Evolutionary conservation across 2,329 filamentous ascomycete genomes (phyloP).

Genomic region (Beauveria asiatica): DNA sequence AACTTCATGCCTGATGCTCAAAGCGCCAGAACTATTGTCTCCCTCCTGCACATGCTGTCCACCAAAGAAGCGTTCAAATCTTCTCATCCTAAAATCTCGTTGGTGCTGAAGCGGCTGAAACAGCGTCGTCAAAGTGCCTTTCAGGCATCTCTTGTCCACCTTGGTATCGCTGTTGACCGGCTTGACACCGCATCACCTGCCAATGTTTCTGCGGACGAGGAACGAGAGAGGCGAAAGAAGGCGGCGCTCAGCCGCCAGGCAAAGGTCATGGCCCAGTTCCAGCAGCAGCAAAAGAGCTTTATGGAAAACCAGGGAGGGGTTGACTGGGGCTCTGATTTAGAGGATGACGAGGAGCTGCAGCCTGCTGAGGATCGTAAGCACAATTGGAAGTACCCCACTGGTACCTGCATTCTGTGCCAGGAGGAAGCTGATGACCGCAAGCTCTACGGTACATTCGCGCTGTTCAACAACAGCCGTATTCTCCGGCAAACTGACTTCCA

Average conservation of each 20-base stretch:
- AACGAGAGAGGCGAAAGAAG: slow-evolving; percentile 78
- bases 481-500: slow-evolving; percentile 77
- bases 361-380: slow-evolving; percentile 55
- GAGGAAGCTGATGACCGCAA: slow-evolving; percentile 87
- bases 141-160: slow-evolving; percentile 53
- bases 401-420: slow-evolving; percentile 92
- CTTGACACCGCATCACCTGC: slow-evolving; percentile 80
- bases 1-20: slow-evolving; percentile 51
- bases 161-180: slow-evolving; percentile 64
- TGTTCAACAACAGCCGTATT: slow-evolving; percentile 78
- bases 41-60: slow-evolving; percentile 53
- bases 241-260: slow-evolving; percentile 84
- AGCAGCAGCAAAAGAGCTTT: slow-evolving; percentile 94
- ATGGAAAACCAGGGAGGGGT: slow-evolving; percentile 79
- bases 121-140: slow-evolving; percentile 72
- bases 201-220: slow-evolving; percentile 56
- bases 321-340: slow-evolving; percentile 75
- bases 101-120: slow-evolving; percentile 77
- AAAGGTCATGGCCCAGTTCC: slow-evolving; percentile 94
- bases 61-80: slow-evolving; percentile 68
- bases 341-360: slow-evolving; percentile 62
- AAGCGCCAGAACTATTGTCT: slow-evolving; percentile 52
- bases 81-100: slow-evolving; percentile 74
- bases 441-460: slow-evolving; percentile 87
- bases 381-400: slow-evolving; percentile 79